Base-by-base conservation (phyloP, 306 rosid genomes). In the Fragaria nilgerrensis region DNA sequence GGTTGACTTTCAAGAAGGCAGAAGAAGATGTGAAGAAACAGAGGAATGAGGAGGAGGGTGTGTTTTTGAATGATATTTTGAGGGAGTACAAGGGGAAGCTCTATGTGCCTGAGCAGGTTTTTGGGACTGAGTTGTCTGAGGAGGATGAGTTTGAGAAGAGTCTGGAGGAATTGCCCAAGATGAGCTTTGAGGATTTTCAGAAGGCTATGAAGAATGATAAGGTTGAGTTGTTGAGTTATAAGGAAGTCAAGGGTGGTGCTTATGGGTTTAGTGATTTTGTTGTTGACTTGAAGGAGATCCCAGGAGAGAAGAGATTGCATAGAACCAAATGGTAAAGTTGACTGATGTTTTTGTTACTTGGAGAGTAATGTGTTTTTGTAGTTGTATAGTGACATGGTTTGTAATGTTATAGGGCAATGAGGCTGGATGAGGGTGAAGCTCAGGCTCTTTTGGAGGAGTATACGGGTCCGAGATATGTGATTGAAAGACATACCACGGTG, bases 41-140 rank as follows among this genome's bases (percentile, higher is more conserved):
- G 73, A 70, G 50, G 4, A 63, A 48, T 55, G 91, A 85, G 81
- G 86, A 84, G 62, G 87, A 85, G 63, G 88, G 87, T 78, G 97
- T 94, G 73, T 82, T 85, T 84, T 89, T 94, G 87, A 89, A 86
- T 22, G 95, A 94, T 64, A 84, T 94, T 79, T 77, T 95, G 84
- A 92, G 95, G 79, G 90, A 89, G 90, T 87, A 95, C 68, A 92
- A 78, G 83, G 99, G 99, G 81, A 92, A 95, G 81, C 94, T 92
- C 3, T 92, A 92, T 62, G 99, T 95, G 79, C 99, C 99, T 0
- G 99, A 95, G 86, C 99, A 92, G 77, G 67, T 91, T 80, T 95
- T 95, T 27, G 87, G 91, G 45, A 12, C 79, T 0, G 73, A 78
- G 47, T 77, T 92, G 52, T 87, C 97, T 0, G 98, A 95, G 80